phyloP scores from a whole-genome alignment of 345 rosid genomes.

The Dimocarpus longan region DNA sequence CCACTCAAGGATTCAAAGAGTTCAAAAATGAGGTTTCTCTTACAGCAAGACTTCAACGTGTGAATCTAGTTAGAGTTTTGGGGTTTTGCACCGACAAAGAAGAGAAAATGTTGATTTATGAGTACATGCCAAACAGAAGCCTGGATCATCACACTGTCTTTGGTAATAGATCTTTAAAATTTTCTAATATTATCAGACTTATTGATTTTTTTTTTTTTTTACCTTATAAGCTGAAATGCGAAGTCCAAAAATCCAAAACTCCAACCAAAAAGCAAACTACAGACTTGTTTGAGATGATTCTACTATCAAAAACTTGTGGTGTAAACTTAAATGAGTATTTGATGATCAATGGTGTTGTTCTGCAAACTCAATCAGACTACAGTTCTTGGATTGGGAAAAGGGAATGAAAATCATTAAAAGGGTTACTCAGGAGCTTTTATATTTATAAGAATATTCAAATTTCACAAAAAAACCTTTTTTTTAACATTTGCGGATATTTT shows the following conservation, averaged over 20 bases:
- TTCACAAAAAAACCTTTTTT: conserved; percentile 12
- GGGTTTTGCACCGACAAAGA: no score
- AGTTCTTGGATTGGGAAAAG: conserved; percentile 36
- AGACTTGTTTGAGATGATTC: not conserved
- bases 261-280: not conserved
- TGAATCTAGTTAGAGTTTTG: no score
- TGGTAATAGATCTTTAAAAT: conserved; percentile 11
- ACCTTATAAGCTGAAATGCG: no score
- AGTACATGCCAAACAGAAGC: conserved; percentile 43
- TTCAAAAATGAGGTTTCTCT: no score
- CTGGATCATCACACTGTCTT: conserved; percentile 35
- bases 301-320: no score
- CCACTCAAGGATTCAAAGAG: conserved; percentile 43
- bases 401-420: conserved; percentile 43
- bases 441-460: conserved; percentile 45
- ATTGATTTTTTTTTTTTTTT: no score
- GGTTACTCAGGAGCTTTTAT: conserved; percentile 46
- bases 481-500: conserved; percentile 20
- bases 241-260: not conserved
- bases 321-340: not conserved
- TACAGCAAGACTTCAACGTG: no score
- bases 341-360: not conserved
- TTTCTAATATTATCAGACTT: no score
- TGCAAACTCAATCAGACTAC: conserved; percentile 32
- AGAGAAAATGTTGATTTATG: conserved; percentile 46